Conservation (phyloP, 2,329 filamentous ascomycete species). For the Ceratocystis variospora region DNA sequence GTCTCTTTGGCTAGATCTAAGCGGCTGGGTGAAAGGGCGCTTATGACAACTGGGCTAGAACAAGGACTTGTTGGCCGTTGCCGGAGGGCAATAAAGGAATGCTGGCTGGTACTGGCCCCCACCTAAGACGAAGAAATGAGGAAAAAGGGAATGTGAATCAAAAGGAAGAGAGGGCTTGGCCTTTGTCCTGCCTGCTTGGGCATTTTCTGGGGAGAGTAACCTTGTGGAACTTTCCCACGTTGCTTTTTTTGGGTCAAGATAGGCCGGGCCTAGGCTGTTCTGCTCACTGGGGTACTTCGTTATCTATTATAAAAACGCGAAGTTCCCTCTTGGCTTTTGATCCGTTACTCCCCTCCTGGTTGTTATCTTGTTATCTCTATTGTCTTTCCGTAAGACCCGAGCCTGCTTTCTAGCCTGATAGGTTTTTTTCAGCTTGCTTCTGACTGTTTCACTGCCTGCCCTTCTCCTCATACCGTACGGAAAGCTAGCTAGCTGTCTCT, state of each 20-base stretch:
- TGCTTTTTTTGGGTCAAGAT: neutral
- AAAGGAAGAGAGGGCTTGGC: neutral
- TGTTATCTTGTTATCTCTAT: neutral
- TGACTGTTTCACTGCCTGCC: neutral
- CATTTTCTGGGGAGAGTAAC: neutral
- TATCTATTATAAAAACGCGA: neutral
- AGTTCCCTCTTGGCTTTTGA: neutral
- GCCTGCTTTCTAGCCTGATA: neutral
- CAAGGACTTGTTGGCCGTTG: neutral
- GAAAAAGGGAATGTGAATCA: neutral
- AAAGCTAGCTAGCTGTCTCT: too few relatives aligned
- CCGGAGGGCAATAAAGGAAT: neutral
- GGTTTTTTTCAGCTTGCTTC: neutral
- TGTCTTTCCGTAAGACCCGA: neutral
- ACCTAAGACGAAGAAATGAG: neutral
- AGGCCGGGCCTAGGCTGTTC: neutral
- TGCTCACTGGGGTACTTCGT: neutral
- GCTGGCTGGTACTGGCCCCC: too few relatives aligned
- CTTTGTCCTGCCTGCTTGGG: neutral
- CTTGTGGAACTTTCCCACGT: neutral
- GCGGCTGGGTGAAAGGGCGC: neutral
- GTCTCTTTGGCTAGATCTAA: neutral
- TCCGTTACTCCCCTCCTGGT: neutral
- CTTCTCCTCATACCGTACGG: neutral
- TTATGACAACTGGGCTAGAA: neutral